These are phyloP conservation scores for Hypoxylon sp. DNA, from an alignment of 2,329 filamentous ascomycete genomes.

Conservation along the genomic window DNA sequence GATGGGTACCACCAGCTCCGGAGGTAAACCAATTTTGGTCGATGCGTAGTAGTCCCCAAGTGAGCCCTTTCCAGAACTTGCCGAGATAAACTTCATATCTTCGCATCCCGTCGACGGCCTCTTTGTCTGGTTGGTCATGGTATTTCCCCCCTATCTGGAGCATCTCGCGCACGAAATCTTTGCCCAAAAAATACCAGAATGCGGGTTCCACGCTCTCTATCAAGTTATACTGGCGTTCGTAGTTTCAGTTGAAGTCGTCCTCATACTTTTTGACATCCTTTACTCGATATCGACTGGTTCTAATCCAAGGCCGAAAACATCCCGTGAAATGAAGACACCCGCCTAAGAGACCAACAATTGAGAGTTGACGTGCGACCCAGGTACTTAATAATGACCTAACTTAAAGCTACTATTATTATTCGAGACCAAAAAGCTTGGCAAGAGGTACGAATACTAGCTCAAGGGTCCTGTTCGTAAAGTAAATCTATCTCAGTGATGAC, in stretches of 20 bases:
- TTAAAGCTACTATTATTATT: too few relatives aligned
- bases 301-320: conserved; percentile 14
- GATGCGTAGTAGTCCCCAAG: background rate
- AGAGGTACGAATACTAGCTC: too few relatives aligned
- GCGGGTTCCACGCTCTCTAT: background rate
- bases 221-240: background rate
- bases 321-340: conserved; percentile 9
- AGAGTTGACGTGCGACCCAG: conserved; percentile 10
- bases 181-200: background rate
- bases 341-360: conserved; percentile 13
- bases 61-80: conserved; percentile 11
- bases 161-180: background rate
- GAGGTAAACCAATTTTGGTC: background rate
- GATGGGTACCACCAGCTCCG: background rate
- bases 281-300: background rate
- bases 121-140: conserved; percentile 3
- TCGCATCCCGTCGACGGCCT: conserved; percentile 6
- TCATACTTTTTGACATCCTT: background rate
- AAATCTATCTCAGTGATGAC: conserved; percentile 17
- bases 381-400: too few relatives aligned
- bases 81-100: conserved; percentile 8
- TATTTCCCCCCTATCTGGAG: background rate
- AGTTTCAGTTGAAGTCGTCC: background rate
- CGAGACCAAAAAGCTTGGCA: too few relatives aligned
- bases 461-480: conserved; percentile 3